Base-by-base conservation (phyloP, 2,329 filamentous ascomycete genomes). In the Venturia aucupariae region DNA sequence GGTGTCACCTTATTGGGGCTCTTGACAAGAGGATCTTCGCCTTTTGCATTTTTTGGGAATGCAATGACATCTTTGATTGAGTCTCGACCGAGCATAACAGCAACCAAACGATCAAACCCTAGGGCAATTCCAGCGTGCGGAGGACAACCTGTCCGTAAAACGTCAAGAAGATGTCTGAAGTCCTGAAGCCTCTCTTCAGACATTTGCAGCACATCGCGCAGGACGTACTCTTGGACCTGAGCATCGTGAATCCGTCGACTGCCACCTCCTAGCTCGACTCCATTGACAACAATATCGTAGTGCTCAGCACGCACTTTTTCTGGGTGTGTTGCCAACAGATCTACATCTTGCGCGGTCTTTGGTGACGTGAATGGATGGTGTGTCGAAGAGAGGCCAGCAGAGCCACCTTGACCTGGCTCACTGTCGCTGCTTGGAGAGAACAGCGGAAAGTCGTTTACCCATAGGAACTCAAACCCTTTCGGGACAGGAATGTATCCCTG, bases 281-380 rank as follows among this genome's bases (percentile, higher is more conserved):
- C 94, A 73, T 99, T 99, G 70, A 97, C 84, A 0, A 99, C 93
- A 17, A 99, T 85, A 70, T 99, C 94, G 76, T 97, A 99, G 73
- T 96, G 92, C 70, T 96, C 93, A 3, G 89, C 95, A 69, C 83
- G 84, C 1, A 86, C 91, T 59, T 81, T 76, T 0, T 91, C 80
- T 0, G 94, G 93, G 48, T 92, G 81, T 0, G 81, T 86, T 44
- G 86, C 80, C 1, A 97, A 84, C 0, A 90, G 76, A 46, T 91
- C 87, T 19, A 96, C 83, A 72, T 97, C 92, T 4, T 79, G 78
- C 0, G 82, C 75, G 0, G 85, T 85, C 42, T 90, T 85, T 0
- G 94, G 94, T 0, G 94, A 90, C 0, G 94, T 99, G 76, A 99
- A 99, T 0, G 94, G 94, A 73, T 99, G 94, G 72, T 99, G 94